Percentiles rank a stretch among this genome's conserved stretches.
Conservation (phyloP, 2,329 filamentous ascomycete genomes). For the Moelleriella libera region DNA sequence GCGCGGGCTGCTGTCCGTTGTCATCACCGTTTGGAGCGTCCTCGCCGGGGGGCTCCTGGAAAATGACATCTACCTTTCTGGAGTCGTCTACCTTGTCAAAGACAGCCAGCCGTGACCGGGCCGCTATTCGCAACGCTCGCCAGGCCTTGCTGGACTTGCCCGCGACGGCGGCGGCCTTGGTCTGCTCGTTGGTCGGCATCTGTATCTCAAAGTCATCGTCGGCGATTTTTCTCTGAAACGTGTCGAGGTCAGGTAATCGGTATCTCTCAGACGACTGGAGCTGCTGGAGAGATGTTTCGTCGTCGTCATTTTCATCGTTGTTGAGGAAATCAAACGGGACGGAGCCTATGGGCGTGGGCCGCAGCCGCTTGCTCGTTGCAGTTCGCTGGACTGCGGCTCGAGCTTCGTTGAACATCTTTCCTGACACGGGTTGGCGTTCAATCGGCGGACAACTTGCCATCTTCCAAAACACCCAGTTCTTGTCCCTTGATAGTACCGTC, state of each 20-base stretch:
- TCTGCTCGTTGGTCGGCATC: constrained; percentile 53
- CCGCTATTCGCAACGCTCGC: constrained; percentile 73
- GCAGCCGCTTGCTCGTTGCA: constrained; percentile 57
- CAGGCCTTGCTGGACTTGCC: constrained; percentile 81
- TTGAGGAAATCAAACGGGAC: constrained; percentile 67
- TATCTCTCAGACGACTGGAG: constrained; percentile 54
- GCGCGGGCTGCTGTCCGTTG: constrained; percentile 15
- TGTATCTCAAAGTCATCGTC: constrained; percentile 77
- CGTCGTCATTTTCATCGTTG: constrained; percentile 17
- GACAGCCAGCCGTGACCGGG: constrained; percentile 54
- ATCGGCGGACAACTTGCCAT: constrained; percentile 85
- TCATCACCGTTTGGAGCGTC: constrained; percentile 18
- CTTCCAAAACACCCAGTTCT: constrained; percentile 99
- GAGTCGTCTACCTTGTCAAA: constrained; percentile 85
- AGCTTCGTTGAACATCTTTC: constrained; percentile 54
- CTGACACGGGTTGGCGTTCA: constrained; percentile 56
- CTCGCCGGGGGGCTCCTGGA: constrained; percentile 30
- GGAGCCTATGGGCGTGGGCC: constrained; percentile 54
- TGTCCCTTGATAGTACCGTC: constrained; percentile 86
- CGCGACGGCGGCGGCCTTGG: constrained; percentile 42
- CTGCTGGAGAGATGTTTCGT: constrained; percentile 44
- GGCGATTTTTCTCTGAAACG: constrained; percentile 60
- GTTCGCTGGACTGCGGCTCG: constrained; percentile 50
- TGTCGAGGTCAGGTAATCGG: constrained; percentile 52
- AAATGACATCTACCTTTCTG: constrained; percentile 50